Evolutionary conservation across 2,329 filamentous ascomycete species (phyloP), one percentile per base, ranked within the genome.

Genomic region (Parastagonospora avenae): DNA sequence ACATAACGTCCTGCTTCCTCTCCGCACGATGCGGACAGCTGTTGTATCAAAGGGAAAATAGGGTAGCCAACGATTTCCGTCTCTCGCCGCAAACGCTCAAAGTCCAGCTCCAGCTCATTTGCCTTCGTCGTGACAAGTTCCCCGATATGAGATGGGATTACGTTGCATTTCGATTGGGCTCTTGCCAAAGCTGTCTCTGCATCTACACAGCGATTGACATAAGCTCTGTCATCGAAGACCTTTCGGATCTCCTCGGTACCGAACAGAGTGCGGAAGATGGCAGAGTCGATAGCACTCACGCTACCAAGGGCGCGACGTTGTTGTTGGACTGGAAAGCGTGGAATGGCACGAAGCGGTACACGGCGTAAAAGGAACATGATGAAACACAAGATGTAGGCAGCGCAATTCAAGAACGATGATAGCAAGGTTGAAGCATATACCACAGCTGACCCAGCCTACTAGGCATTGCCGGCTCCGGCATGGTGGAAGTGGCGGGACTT

Each of bases 1-100:
- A 84, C 77, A 57, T 82, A 84, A 51, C 76, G 58, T 27, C 70
- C 69, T 12, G 64, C 68, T 61, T 70, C 70, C 2, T 74, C 70
- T 4, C 72, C 68, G 14, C 70, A 68, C 32, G 64, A 64, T 27
- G 70, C 67, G 1, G 75, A 75, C 19, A 83, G 64, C 50, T 83
- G 81, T 31, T 76, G 72, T 2, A 82, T 77, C 10, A 83, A 59
- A 1, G 80, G 79, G 0, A 83, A 70, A 8, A 83, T 80, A 0
- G 81, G 81, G 46, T 83, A 83, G 1, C 81, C 80, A 0, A 83
- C 80, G 38, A 81, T 80, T 42, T 83, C 80, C 0, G 81, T 82
- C 33, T 77, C 74, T 10, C 57, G 63, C 4, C 73, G 71, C 5
- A 80, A 64, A 27, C 71, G 68, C 2, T 80, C 76, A n/a, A 75